Evolutionary conservation across 2,329 filamentous ascomycete species (phyloP).

Genomic region (Fusarium denticulatum): DNA sequence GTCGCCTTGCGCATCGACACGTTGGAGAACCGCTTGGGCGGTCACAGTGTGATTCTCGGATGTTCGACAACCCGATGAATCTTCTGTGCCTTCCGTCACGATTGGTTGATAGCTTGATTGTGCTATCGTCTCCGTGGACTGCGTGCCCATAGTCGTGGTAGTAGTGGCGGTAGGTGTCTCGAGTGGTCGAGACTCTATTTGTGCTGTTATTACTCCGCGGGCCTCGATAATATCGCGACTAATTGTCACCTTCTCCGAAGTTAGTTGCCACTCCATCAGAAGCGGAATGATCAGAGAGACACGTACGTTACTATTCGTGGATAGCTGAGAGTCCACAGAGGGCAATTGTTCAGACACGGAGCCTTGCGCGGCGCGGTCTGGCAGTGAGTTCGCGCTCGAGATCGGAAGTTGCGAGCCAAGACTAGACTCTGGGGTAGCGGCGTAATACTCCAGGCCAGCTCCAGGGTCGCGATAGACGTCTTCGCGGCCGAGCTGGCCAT

Average conservation of each 20-base stretch:
- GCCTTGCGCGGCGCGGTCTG: not conserved
- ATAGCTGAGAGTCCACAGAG: not conserved
- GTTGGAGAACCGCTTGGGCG: not conserved
- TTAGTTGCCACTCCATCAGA: constrained; percentile 27
- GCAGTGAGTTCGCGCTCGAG: not conserved
- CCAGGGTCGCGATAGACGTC: constrained; percentile 32
- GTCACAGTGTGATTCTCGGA: not conserved
- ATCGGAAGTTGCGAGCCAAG: constrained; percentile 5
- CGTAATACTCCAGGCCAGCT: constrained; percentile 14
- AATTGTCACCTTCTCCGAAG: constrained; percentile 36
- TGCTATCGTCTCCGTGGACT: not conserved
- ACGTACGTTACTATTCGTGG: constrained; percentile 35
- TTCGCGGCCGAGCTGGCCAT: constrained; percentile 15
- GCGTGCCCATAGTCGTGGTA: not conserved
- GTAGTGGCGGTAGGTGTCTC: not conserved
- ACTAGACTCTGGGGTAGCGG: constrained; percentile 7
- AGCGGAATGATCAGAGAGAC: not conserved
- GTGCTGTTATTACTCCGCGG: not conserved
- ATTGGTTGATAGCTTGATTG: not conserved
- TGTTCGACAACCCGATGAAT: not conserved
- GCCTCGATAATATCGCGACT: constrained; percentile 9
- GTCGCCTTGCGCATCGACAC: constrained; percentile 1
- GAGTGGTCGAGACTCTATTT: not conserved
- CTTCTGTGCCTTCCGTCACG: not conserved
- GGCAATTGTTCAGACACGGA: not conserved